Evolutionary conservation across 2,329 filamentous ascomycete genomes (phyloP), one percentile per base, ranked within the genome.

Genomic region (Cordyceps pruinosa): DNA sequence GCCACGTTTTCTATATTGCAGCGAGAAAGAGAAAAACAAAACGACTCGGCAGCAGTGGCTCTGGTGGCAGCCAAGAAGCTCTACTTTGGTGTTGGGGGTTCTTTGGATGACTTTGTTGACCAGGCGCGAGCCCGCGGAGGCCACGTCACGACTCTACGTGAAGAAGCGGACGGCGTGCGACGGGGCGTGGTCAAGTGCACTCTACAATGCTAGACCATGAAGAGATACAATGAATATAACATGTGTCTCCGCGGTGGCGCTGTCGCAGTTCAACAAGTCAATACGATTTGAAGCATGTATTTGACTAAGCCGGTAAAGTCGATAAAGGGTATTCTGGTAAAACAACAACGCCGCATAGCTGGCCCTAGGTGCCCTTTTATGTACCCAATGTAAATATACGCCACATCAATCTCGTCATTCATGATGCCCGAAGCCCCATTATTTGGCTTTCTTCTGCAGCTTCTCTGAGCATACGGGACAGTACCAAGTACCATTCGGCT

Each of bases 41-140:
- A 23, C 10, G 6, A 28, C 3, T 41, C 55, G 17, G 39, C 47
- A 1, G 82, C 84, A 0, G 80, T 80, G 49, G 84, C 86, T 1
- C 74, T 90, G 21, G 79, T 93, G 5, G 89, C 82, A 3, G 89
- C 89, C 1, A 94, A 94, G 74, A 82, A 83, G 62, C 78, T 92
- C 12, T 94, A 94, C 70, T 94, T 94, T 71, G 89, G 89, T 3
- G 89, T 94, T 5, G 89, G 89, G 0, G 89, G 89, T 0, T 91
- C 88, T 21, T 79, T 94, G 23, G 87, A 90, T 68, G 88, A 89
- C 62, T 90, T 94, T 63, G 73, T 85, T 48, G 71, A 76, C 51
- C 75, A 72, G 61, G 78, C 83, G 42, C 72, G 72, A 56, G 72
- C 68, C 0, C 75, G 75, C 37, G 83, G 82, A 2, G 76, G 73